Evolutionary conservation across 306 rosid species (phyloP).

Genomic region (Prunus campanulata): DNA sequence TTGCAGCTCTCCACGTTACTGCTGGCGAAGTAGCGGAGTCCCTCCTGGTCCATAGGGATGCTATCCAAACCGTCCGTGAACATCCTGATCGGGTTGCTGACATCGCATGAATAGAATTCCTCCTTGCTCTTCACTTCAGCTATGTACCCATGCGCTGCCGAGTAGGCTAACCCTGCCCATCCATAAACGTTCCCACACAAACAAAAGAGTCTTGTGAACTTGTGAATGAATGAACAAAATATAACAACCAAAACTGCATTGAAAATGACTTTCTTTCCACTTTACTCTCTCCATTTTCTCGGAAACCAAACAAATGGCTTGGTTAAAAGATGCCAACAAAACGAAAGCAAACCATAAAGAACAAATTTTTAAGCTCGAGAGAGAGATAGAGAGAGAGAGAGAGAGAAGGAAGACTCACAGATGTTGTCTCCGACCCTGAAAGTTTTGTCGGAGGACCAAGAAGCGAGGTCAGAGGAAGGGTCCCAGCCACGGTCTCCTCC

Average conservation of each 20-base stretch:
- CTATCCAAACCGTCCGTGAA: conserved; percentile 68
- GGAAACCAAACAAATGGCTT: background rate
- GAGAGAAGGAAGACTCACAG: conserved; percentile 42
- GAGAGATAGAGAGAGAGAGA: background rate
- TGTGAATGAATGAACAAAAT: background rate
- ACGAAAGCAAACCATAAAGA: background rate
- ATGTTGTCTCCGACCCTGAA: conserved; percentile 74
- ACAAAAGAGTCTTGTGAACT: background rate
- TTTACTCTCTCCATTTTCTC: background rate
- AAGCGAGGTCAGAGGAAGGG: conserved; percentile 42
- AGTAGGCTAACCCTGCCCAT: conserved; percentile 74
- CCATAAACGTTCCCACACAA: background rate
- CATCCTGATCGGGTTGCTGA: conserved; percentile 57
- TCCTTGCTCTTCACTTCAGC: conserved; percentile 56
- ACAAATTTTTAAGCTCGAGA: background rate
- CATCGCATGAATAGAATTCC: conserved; percentile 73
- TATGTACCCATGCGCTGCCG: conserved; percentile 45
- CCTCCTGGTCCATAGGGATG: conserved; percentile 58
- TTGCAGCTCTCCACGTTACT: conserved; percentile 49
- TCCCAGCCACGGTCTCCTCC: conserved; percentile 95
- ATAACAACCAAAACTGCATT: background rate
- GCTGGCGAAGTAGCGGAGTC: conserved; percentile 70
- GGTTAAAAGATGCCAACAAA: background rate
- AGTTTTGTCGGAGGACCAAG: conserved; percentile 59
- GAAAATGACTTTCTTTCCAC: background rate